Evolutionary conservation across 495 filamentous ascomycete genomes (phyloP), one percentile per base, ranked within the genome.

Genomic region (Penicillium lividum): DNA sequence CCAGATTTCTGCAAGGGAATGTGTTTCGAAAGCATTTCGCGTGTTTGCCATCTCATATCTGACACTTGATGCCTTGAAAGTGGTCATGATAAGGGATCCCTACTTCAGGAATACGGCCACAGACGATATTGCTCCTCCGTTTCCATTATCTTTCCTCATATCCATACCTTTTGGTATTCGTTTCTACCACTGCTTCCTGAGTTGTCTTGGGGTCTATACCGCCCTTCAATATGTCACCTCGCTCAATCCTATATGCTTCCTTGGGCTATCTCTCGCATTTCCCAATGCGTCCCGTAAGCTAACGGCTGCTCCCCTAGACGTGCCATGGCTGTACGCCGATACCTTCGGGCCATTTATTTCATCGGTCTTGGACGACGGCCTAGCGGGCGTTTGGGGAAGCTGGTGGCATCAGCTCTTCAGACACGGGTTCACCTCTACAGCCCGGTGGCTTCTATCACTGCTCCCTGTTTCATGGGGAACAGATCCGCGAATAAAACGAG

Each of bases 371-470:
- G 80, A 89, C 52, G 72, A 84, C 46, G 91, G 91, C 0, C 72
- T 97, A 1, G 76, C 81, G 7, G 91, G 91, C 30, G 84, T 86
- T 62, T 97, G 92, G 92, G 84, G 88, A 43, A 80, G 76, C 15
- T 95, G 87, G 86, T 96, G 92, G 92, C 92, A 96, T 70, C 92
- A 96, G 68, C 82, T 87, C 2, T 94, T 96, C 73, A 85, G 90
- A 3, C 79, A 83, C 36, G 88, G 79, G 0, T 93, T 96, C 67
- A 72, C 81, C 6, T 79, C 81, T 2, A 82, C 87, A 0, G 70
- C 78, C 0, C 67, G 70, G 7, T 87, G 73, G 64, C 59, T 89
- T 25, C 54, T 84, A 5, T 67, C 75, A 0, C 25, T 72, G 5
- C 67, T 79, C 1, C 77, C 75, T 30, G 46, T 65, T 3, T 27